A percentile compares a stretch with the other conserved stretches of the same genome.
Evolutionary conservation across 345 rosid species (phyloP).

Genomic region (Boechera retrofracta): DNA sequence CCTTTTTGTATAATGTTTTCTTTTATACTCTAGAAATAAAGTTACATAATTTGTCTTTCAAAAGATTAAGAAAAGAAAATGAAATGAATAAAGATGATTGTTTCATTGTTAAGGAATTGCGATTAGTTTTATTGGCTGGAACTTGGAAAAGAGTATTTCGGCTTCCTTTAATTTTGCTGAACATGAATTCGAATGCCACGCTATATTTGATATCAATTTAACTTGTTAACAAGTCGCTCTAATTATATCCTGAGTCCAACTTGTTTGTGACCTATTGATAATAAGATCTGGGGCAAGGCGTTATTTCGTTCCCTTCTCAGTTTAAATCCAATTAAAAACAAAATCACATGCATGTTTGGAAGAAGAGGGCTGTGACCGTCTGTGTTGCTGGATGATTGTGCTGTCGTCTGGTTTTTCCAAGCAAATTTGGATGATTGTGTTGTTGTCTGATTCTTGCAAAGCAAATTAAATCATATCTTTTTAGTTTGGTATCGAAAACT

Average conservation of each 20-base stretch:
- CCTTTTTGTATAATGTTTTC: conserved; percentile 20
- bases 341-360: no score
- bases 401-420: no score
- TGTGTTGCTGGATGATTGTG: no score
- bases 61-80: neutral
- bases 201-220: neutral
- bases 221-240: neutral
- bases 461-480: no score
- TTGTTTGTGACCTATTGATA: no score
- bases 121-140: conserved; percentile 1
- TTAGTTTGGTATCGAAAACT: no score
- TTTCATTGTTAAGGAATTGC: conserved; percentile 35
- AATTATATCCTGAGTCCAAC: neutral
- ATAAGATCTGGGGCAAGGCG: no score
- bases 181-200: neutral
- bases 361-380: no score
- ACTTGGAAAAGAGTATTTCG: neutral
- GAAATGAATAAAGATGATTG: conserved; percentile 23
- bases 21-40: conserved; percentile 38
- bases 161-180: neutral
- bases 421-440: no score
- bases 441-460: no score
- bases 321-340: no score
- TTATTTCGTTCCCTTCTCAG: no score
- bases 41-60: conserved; percentile 24